Evolutionary conservation across 164 flowering plant species (phyloP).

Genomic region (Magnolia sinica): DNA sequence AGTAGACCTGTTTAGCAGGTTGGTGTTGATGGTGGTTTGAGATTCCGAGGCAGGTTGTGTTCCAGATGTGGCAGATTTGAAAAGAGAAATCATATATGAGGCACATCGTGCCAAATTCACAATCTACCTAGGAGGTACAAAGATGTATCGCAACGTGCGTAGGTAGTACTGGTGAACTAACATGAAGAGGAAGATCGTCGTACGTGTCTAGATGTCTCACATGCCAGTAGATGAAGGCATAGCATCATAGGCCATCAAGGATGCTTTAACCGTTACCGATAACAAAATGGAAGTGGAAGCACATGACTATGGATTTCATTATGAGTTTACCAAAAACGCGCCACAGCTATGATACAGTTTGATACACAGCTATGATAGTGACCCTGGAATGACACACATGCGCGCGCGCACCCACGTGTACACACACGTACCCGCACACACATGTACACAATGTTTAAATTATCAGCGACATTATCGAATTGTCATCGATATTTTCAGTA

Average conservation of each 20-base stretch:
- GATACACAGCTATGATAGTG: background rate
- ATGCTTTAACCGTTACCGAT: too few relatives aligned
- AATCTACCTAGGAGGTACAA: background rate
- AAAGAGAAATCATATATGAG: background rate
- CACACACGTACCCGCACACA: too few relatives aligned
- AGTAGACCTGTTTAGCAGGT: background rate
- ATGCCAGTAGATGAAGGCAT: background rate
- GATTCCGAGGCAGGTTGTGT: background rate
- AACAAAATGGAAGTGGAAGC: too few relatives aligned
- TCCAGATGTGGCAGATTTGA: background rate
- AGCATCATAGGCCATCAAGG: too few relatives aligned
- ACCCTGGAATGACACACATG: too few relatives aligned
- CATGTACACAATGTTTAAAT: too few relatives aligned
- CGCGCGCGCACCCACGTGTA: too few relatives aligned
- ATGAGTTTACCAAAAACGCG: background rate
- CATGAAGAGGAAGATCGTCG: too few relatives aligned
- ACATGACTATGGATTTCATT: background rate
- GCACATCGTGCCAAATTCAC: background rate
- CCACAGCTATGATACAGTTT: background rate
- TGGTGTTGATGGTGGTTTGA: background rate
- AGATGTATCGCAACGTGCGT: background rate
- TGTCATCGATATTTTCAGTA: too few relatives aligned
- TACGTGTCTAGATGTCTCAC: background rate
- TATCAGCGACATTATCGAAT: too few relatives aligned
- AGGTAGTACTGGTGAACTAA: background rate